Evolutionary conservation across 768 basidiomycete species (phyloP), one percentile per base, ranked within the genome.

Genomic region (Boletellus sp.): DNA sequence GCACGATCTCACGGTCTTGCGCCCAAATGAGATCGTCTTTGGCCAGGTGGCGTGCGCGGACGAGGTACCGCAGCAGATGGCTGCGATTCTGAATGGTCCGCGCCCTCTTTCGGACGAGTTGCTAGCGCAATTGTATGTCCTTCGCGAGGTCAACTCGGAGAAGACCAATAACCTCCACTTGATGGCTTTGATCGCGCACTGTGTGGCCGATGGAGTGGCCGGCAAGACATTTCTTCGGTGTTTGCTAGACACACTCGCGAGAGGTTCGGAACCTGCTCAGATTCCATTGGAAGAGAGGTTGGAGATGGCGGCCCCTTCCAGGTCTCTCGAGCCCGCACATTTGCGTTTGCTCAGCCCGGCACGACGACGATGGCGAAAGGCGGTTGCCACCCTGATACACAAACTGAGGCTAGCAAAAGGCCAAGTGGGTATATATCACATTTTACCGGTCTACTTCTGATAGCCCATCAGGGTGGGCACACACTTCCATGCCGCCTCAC

Each of bases 171-270:
- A 48, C 6, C 64, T 74, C 41, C 76, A 82, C 52, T 38, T 80
- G 41, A 42, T 79, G 20, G 57, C 78, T 17, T 58, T 72, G 39
- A 61, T 72, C 12, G 72, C 79, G 0, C 81, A 84, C 58, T 63
- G 67, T 42, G 75, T 83, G 42, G 71, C 75, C 0, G 81, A 84
- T 57, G 78, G 76, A 16, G 71, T 72, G 42, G 67, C 74, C 10
- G 75, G 72, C 50, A 49, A 56, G 12, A 72, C 71, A 1, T 52
- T 81, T 7, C 40, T 74, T 44, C 73, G 74, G 42, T 70, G 70
- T 17, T 76, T 83, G 45, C 55, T 82, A 40, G 70, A 80, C 20
- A 62, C 70, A 2, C 65, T 84, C 32, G 42, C 45, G 34, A 50
- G 58, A 13, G 46, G 42, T 4, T 23, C 24, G 12, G 60, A 52